Evolutionary conservation across 2,329 filamentous ascomycete species (phyloP).

Genomic region (Akanthomyces lecanii): DNA sequence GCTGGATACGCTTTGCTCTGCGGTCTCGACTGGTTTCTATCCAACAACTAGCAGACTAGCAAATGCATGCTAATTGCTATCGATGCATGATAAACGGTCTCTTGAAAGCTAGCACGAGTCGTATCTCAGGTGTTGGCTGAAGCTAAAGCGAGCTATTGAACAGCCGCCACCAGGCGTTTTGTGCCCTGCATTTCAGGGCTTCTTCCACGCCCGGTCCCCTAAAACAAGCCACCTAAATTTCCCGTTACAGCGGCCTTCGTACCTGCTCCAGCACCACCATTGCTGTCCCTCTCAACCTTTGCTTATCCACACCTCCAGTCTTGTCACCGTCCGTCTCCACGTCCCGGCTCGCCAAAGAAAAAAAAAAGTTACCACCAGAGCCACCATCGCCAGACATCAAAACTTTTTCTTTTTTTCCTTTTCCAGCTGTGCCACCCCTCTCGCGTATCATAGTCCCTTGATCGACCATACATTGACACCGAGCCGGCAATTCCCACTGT

Average conservation of each 20-base stretch:
- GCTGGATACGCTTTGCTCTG: too few relatives aligned
- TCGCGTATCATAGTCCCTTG: not conserved
- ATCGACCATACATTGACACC: not conserved
- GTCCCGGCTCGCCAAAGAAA: not conserved
- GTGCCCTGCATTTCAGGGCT: not conserved
- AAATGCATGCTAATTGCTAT: too few relatives aligned
- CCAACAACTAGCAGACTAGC: too few relatives aligned
- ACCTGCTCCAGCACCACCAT: not conserved
- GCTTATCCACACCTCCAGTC: slow-evolving; percentile 2
- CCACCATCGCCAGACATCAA: not conserved
- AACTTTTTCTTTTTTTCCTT: slow-evolving; percentile 1
- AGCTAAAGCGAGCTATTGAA: too few relatives aligned
- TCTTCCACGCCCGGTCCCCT: not conserved
- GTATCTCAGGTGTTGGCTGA: too few relatives aligned
- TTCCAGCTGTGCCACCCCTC: not conserved
- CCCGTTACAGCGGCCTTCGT: not conserved
- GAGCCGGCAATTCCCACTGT: not conserved
- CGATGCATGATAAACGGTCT: too few relatives aligned
- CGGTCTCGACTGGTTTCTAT: too few relatives aligned
- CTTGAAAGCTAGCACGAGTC: too few relatives aligned
- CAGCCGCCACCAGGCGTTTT: too few relatives aligned
- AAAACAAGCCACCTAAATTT: not conserved
- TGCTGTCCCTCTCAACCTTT: not conserved
- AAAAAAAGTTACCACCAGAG: slow-evolving; percentile 1
- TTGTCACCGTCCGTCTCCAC: slow-evolving; percentile 4